These are phyloP conservation scores for Solanum hybrid DNA, from an alignment of 305 asterid species.

Conservation along the genomic window DNA sequence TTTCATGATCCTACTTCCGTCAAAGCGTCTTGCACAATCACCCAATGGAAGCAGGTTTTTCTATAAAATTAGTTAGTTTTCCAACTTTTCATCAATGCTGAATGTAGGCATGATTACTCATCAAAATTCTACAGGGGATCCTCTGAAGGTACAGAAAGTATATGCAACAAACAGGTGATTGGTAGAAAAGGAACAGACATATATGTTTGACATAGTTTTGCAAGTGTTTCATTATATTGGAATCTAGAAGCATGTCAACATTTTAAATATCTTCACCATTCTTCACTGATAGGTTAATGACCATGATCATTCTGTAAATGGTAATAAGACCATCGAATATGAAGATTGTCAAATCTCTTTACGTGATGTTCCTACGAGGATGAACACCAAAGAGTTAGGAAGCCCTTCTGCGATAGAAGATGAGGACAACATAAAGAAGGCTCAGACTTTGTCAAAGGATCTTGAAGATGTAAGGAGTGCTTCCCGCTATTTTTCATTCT, in stretches of 20 bases:
- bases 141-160: conserved; percentile 31
- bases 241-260: neutral
- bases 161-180: conserved; percentile 40
- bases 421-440: conserved; percentile 49
- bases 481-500: neutral
- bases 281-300: conserved; percentile 25
- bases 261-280: conserved; percentile 7
- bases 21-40: conserved; percentile 39
- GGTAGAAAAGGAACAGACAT: neutral
- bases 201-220: neutral
- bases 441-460: conserved; percentile 60
- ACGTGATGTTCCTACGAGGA: conserved; percentile 16
- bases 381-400: conserved; percentile 33
- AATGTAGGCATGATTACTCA: conserved; percentile 13
- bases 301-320: conserved; percentile 22
- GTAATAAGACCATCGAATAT: conserved; percentile 14
- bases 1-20: conserved; percentile 32
- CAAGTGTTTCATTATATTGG: neutral
- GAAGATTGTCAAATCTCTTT: conserved; percentile 21
- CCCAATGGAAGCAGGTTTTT: conserved; percentile 44
- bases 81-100: neutral
- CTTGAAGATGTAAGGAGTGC: conserved; percentile 62
- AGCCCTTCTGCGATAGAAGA: conserved; percentile 30
- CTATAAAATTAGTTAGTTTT: conserved; percentile 4
- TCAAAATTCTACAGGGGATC: conserved; percentile 37